phyloP scores from a whole-genome alignment of 75 land plant genomes.

The Ceratopteris richardii region DNA sequence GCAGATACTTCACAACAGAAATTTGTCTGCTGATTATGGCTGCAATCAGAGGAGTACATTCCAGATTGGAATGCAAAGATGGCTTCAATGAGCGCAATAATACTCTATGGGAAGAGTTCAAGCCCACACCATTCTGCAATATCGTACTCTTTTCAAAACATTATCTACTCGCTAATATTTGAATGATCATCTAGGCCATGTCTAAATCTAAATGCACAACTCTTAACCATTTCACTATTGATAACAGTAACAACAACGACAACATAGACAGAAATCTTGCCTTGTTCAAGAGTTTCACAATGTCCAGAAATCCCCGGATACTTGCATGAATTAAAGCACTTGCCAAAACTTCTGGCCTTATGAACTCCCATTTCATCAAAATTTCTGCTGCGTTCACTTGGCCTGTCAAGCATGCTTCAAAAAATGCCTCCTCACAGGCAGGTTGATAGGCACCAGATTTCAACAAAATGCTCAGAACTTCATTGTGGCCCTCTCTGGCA shows the following conservation, averaged over 20 bases:
- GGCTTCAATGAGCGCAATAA: constrained; percentile 74
- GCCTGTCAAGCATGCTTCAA: constrained; percentile 56
- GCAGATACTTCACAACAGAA: constrained; percentile 44
- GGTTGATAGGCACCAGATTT: constrained; percentile 51
- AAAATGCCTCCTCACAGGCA: constrained; percentile 75
- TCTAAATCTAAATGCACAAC: too few species aligned
- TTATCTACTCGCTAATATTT: too few species aligned
- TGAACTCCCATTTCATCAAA: constrained; percentile 51
- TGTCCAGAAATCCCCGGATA: constrained; percentile 55
- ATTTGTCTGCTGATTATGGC: constrained; percentile 66
- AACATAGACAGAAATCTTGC: too few species aligned
- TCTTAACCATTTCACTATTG: too few species aligned
- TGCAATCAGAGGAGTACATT: constrained; percentile 68
- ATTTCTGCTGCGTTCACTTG: constrained; percentile 36
- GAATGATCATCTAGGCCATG: too few species aligned
- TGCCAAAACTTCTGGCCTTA: constrained; percentile 44
- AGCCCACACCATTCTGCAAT: constrained; percentile 61
- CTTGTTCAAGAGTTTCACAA: too few species aligned
- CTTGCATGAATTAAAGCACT: constrained; percentile 64
- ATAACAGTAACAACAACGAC: too few species aligned
- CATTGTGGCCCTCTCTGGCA: constrained; percentile 53
- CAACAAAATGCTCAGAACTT: constrained; percentile 37
- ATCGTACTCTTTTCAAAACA: not conserved
- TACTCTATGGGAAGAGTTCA: constrained; percentile 53
- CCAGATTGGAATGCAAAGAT: constrained; percentile 46